Conservation (phyloP, 495 filamentous ascomycete species). For the Penicillium chermesinum region DNA sequence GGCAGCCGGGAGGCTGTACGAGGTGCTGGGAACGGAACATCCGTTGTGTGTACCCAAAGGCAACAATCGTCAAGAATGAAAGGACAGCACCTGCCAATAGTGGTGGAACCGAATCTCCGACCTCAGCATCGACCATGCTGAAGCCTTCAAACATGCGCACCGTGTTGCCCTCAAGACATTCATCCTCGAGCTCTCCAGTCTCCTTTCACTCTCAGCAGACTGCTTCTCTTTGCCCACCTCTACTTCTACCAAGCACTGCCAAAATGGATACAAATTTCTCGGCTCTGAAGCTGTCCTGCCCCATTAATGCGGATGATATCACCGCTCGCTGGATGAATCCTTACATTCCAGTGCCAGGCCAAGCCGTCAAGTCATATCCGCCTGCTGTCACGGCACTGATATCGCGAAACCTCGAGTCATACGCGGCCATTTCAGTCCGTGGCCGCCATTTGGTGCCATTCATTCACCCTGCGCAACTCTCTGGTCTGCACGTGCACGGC, state of each 20-base stretch:
- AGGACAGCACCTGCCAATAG: not conserved
- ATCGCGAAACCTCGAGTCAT: conserved; percentile 40
- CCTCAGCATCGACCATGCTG: not conserved
- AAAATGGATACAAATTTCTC: conserved; percentile 21
- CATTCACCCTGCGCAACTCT: conserved; percentile 34
- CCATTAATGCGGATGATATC: conserved; percentile 41
- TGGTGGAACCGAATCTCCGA: not conserved
- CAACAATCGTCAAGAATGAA: not conserved
- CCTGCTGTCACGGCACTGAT: conserved; percentile 30
- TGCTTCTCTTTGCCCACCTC: not conserved
- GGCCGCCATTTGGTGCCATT: conserved; percentile 37
- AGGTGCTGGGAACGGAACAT: conserved; percentile 26
- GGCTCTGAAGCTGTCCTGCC: conserved; percentile 31
- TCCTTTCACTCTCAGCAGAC: no score
- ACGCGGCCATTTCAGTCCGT: conserved; percentile 30
- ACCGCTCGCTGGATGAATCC: conserved; percentile 43
- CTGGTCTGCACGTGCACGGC: conserved; percentile 4
- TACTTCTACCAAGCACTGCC: no score
- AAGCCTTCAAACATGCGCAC: no score
- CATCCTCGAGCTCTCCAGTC: no score
- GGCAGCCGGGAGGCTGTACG: conserved; percentile 23
- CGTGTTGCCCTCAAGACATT: no score
- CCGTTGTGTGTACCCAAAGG: conserved; percentile 13
- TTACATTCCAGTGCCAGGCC: conserved; percentile 37
- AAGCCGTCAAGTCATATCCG: conserved; percentile 36